Base-by-base conservation (phyloP, 2,329 filamentous ascomycete species). In the Emericellopsis atlantica region DNA sequence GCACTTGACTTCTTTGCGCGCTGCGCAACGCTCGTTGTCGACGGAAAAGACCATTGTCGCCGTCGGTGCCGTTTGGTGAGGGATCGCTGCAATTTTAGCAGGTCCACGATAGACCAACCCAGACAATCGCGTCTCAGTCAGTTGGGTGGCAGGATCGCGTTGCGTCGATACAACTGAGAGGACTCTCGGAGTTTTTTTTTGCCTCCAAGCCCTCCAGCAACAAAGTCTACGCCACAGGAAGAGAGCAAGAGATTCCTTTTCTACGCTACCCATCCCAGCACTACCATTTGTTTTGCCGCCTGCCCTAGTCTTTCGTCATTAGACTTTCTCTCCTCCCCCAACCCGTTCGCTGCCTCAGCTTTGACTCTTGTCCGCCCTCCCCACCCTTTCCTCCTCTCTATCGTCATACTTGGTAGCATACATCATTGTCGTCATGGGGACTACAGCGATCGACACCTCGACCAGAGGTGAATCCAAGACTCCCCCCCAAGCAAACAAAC, bases 361-460 rank as follows among this genome's bases (percentile, higher is more conserved):
- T 45, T 43, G 34, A 45, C 49, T 36, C 32, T 35, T 35, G n/a
- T 21, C 48, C 48, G 49, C 49, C 51, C 51, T 50, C 50, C 54
- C 52, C 49, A 54, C 51, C 51, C 50, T 46, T 48, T 32, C 36
- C 29, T 32, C 34, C 40, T 39, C 32, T 5, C 36, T 24, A 12
- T 40, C 34, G 23, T 40, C 53, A 49, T 48, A 54, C 26, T 12
- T 29, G 26, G 54, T 58, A 58, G 59, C 61, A 59, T 64, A 64
- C 57, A 64, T 61, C 58, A 63, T 69, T 60, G 60, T 64, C 64
- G 65, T 64, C 60, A 69, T 70, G 66, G 67, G 59, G 54, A 62
- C 62, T 59, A 61, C 66, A 49, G 54, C 63, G 50, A 54, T 55
- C 48, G 55, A 57, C 55, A 51, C 58, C 48, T 58, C 59, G 47